Evolutionary conservation across 2,329 filamentous ascomycete species (phyloP).

Genomic region (Trichoderma cornu-damae): DNA sequence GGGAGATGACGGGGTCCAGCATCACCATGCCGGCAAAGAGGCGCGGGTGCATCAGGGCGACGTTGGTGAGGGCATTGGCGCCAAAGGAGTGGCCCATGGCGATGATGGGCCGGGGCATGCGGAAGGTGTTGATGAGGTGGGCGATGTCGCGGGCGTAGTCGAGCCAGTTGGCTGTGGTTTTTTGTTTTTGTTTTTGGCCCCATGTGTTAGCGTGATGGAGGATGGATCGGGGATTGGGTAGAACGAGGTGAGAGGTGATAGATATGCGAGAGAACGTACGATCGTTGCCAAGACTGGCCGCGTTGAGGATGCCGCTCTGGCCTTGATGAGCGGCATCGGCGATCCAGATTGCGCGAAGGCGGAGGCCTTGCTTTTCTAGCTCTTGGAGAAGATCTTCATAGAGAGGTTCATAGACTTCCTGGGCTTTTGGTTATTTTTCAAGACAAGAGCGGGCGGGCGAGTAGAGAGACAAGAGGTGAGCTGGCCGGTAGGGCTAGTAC

Average conservation of each 20-base stretch:
- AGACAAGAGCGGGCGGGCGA: no score
- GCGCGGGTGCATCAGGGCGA: conserved; percentile 73
- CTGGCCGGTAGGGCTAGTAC: no score
- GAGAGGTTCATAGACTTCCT: conserved; percentile 89
- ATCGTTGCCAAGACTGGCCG: conserved; percentile 72
- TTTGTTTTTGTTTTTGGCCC: no score
- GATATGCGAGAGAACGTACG: conserved; percentile 47
- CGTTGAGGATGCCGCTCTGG: conserved; percentile 71
- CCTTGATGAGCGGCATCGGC: conserved; percentile 86
- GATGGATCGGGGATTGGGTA: not conserved
- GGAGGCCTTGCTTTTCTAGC: conserved; percentile 55
- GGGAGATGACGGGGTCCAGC: conserved; percentile 75
- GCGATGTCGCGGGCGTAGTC: conserved; percentile 82
- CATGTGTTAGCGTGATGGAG: not conserved
- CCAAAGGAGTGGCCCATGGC: conserved; percentile 90
- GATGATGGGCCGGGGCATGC: conserved; percentile 71
- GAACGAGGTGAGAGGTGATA: not conserved
- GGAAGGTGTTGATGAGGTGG: conserved; percentile 79
- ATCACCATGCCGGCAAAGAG: conserved; percentile 70
- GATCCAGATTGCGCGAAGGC: conserved; percentile 81
- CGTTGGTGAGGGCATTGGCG: conserved; percentile 64
- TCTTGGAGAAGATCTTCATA: conserved; percentile 74
- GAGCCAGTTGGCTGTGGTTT: conserved; percentile 65
- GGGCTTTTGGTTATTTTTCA: not conserved
- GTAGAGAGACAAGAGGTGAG: no score